Conservation (phyloP, 164 flowering plant genomes). For the Vitis cinerea region DNA sequence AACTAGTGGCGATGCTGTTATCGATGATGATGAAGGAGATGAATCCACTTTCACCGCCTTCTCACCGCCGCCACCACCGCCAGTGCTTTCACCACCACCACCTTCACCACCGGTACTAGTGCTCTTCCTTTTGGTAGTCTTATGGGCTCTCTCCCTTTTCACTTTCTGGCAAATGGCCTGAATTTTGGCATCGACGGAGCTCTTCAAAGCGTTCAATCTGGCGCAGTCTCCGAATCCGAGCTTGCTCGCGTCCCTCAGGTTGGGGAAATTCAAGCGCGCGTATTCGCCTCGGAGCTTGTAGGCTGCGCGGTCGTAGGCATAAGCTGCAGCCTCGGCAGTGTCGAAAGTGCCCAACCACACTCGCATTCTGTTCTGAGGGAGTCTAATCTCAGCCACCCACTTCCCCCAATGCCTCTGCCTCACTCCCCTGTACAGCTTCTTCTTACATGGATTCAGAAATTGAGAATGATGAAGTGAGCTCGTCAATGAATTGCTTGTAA, state of each 20-base stretch:
- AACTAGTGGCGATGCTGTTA: constrained; percentile 8
- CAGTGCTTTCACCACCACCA: not conserved
- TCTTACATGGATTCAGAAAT: constrained; percentile 28
- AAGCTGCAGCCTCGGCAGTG: constrained; percentile 87
- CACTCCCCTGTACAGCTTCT: constrained; percentile 93
- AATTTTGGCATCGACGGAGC: constrained; percentile 79
- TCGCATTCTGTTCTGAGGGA: constrained; percentile 85
- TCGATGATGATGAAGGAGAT: constrained; percentile 19
- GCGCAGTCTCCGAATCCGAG: constrained; percentile 47
- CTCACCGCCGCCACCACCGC: constrained; percentile 3
- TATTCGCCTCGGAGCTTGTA: constrained; percentile 88
- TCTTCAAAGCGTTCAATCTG: constrained; percentile 42
- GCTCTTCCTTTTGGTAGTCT: constrained; percentile 21
- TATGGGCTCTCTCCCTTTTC: constrained; percentile 43
- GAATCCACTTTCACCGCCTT: constrained; percentile 11
- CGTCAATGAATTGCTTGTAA: not conserved
- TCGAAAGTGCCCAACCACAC: constrained; percentile 97
- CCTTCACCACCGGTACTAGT: not conserved
- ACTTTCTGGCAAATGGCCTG: constrained; percentile 73
- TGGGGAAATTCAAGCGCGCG: constrained; percentile 84
- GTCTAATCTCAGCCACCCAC: constrained; percentile 98
- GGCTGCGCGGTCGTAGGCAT: constrained; percentile 91
- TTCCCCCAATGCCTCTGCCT: constrained; percentile 99
- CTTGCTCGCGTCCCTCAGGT: constrained; percentile 45
- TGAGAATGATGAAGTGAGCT: constrained; percentile 10